Conservation (phyloP, 768 basidiomycete genomes). For the Cubamyces sp. region DNA sequence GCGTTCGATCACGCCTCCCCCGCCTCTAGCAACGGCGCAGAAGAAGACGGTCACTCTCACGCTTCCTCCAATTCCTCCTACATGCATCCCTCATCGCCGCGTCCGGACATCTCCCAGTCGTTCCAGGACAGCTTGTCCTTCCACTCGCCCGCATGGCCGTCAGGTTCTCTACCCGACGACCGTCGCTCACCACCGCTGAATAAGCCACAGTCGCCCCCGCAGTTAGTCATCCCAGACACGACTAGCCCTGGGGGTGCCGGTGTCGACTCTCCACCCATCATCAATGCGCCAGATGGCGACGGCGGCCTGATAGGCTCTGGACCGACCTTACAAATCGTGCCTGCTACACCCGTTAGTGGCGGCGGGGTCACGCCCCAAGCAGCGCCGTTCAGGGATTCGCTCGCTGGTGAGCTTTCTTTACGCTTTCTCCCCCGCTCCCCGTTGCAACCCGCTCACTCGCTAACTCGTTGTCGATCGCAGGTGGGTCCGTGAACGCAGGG, state of each 20-base stretch:
- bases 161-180: constrained; percentile 45
- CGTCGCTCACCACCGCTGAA: constrained; percentile 44
- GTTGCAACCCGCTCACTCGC: not conserved
- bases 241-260: constrained; percentile 46
- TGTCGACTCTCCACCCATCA: constrained; percentile 50
- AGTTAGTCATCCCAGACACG: constrained; percentile 59
- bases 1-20: constrained; percentile 70
- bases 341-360: constrained; percentile 78
- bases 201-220: constrained; percentile 69
- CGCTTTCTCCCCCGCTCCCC: not conserved
- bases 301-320: constrained; percentile 51
- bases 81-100: constrained; percentile 54
- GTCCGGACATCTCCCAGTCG: constrained; percentile 55
- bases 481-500: constrained; percentile 14
- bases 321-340: constrained; percentile 77
- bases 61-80: constrained; percentile 74
- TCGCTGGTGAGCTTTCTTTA: constrained; percentile 49
- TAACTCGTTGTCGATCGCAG: constrained; percentile 1
- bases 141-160: constrained; percentile 63
- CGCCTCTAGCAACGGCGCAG: constrained; percentile 55
- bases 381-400: constrained; percentile 57
- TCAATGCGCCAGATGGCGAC: constrained; percentile 65
- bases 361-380: constrained; percentile 52
- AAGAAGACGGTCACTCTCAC: constrained; percentile 54
- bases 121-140: constrained; percentile 65